Evolutionary conservation across 1,139 yeast genomes (phyloP).

Genomic region (Blastobotrys apis): DNA sequence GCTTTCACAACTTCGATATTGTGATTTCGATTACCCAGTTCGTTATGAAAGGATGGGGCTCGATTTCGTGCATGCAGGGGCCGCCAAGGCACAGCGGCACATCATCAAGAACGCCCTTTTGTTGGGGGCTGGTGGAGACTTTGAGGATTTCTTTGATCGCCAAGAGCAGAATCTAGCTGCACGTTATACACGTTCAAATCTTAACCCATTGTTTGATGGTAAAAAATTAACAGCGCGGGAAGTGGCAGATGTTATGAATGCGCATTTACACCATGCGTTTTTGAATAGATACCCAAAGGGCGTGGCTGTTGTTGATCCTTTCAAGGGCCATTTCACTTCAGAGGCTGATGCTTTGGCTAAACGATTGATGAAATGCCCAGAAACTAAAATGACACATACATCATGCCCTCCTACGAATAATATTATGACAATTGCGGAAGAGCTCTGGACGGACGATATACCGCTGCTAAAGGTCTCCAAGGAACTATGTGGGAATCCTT

Average conservation of each 20-base stretch:
- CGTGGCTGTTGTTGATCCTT: constrained; percentile 25
- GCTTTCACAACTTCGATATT: constrained; percentile 14
- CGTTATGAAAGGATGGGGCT: constrained; percentile 19
- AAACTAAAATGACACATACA: constrained; percentile 13
- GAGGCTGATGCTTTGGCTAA: constrained; percentile 27
- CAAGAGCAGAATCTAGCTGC: constrained; percentile 26
- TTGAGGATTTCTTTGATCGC: constrained; percentile 16
- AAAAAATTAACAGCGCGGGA: constrained; percentile 16
- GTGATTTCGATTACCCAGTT: constrained; percentile 17
- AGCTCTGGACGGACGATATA: constrained; percentile 5
- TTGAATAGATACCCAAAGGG: constrained; percentile 26
- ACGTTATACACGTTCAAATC: constrained; percentile 21
- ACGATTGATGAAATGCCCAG: constrained; percentile 26
- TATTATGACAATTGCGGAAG: constrained; percentile 6
- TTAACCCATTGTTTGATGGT: constrained; percentile 19
- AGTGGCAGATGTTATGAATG: constrained; percentile 25
- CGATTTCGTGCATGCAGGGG: constrained; percentile 15
- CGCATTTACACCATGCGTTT: constrained; percentile 28
- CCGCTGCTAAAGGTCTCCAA: constrained; percentile 3
- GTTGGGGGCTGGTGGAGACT: constrained; percentile 13
- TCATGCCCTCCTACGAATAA: constrained; percentile 25
- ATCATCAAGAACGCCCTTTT: constrained; percentile 18
- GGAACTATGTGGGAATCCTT: constrained; percentile 19
- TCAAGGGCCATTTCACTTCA: constrained; percentile 19
- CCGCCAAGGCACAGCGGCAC: constrained; percentile 9